Evolutionary conservation across 176 grass and related monocot genomes (phyloP), one percentile per base, ranked within the genome.

Genomic region (Leersia perrieri): DNA sequence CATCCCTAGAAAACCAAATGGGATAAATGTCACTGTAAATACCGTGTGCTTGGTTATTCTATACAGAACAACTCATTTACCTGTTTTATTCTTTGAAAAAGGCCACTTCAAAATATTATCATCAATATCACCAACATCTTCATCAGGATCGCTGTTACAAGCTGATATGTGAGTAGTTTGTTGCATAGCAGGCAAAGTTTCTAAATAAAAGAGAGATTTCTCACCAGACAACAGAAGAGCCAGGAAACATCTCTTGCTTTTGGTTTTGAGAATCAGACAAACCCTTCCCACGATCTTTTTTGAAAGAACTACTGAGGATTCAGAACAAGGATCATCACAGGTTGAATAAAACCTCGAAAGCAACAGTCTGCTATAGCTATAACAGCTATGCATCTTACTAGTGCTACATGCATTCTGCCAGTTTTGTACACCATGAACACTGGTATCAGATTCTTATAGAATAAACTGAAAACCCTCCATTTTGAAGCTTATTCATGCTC

Each of bases 91-190:
- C 27, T 66, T 75, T 61, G 66, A 89, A 32, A 70, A 9, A n/a
- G 61, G 73, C 18, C 9, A 62, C 57, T 81, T 55, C 60, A 84
- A 63, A 78, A 83, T 69, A 83, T 74, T 80, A 63, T 81, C 87
- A 33, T 71, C 65, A 22, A 42, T 73, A 78, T 44, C 76, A 81
- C 58, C 62, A 82, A 14, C 60, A 65, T 80, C 87, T 81, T 84
- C 84, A 32, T 70, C 75, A 44, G 81, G 76, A 77, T 79, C 82
- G 70, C 80, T 84, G 80, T 29, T 74, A 39, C 10, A 87, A 77
- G 9, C 47, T 30, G 4, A 69, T 45, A 75, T 73, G 29, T 45
- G 73, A 87, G 57, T 65, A 87, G 3, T 15, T 4, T 39, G 34
- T 62, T 72, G 27, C 26, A 41, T 47, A 68, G 2, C 12, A 64